These are phyloP conservation scores for Mucor irregularis DNA, from an alignment of 371 early-diverging fungal species.

Conservation along the genomic window DNA sequence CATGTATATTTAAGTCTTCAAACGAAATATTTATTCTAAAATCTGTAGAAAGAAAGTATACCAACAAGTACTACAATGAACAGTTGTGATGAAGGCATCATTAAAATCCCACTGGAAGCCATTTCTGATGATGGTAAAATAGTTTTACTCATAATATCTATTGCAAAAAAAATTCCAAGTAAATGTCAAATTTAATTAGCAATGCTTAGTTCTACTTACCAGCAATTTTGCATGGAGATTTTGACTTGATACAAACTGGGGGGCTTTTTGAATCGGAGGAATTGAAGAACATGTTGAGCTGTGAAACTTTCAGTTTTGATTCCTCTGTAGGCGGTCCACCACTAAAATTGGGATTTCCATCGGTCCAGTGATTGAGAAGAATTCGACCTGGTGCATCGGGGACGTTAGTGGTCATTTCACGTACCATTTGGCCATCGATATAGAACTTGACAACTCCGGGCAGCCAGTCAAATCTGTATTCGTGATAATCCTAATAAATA, in stretches of 20 bases:
- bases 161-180: too few relatives aligned
- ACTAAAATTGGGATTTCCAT: constrained; percentile 46
- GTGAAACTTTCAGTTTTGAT: constrained; percentile 30
- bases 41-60: too few relatives aligned
- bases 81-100: too few relatives aligned
- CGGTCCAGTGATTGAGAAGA: constrained; percentile 47
- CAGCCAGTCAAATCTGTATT: constrained; percentile 49
- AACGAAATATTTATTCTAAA: too few relatives aligned
- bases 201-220: constrained; percentile 16
- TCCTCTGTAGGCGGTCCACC: constrained; percentile 29
- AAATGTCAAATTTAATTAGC: background rate
- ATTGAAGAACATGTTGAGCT: constrained; percentile 45
- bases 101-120: too few relatives aligned
- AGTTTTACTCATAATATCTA: constrained; percentile 25
- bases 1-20: too few relatives aligned
- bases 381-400: constrained; percentile 38
- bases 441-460: constrained; percentile 35
- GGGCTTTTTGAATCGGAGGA: constrained; percentile 18
- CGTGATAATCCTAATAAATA: constrained; percentile 37
- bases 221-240: constrained; percentile 20
- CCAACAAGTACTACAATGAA: too few relatives aligned
- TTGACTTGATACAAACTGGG: constrained; percentile 8
- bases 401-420: constrained; percentile 32
- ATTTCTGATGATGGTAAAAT: constrained; percentile 13
- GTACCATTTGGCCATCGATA: constrained; percentile 27